These are phyloP conservation scores for Macrolepiota albuminosa DNA, from an alignment of 768 basidiomycete genomes.

Conservation along the genomic window DNA sequence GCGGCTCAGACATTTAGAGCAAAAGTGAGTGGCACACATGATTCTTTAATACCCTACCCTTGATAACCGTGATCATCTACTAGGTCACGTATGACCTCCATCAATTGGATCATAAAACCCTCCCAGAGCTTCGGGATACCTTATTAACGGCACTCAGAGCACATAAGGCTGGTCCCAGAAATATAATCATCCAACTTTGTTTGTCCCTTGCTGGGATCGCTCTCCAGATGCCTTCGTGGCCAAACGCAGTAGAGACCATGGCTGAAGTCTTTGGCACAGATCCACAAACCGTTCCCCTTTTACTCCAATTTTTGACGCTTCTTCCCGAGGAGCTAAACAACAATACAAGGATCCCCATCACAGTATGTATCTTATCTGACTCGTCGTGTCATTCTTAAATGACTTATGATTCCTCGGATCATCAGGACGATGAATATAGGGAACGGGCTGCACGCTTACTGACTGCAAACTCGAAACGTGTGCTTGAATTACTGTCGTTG, in stretches of 20 bases:
- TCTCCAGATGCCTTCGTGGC: constrained; percentile 85
- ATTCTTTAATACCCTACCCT: constrained; percentile 13
- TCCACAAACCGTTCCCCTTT: constrained; percentile 74
- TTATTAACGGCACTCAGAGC: constrained; percentile 70
- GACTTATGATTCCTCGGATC: constrained; percentile 1
- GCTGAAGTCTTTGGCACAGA: constrained; percentile 83
- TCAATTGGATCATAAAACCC: constrained; percentile 73
- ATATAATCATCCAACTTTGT: constrained; percentile 85
- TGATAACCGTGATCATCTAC: constrained; percentile 26
- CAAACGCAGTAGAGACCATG: constrained; percentile 72
- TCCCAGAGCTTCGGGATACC: constrained; percentile 82
- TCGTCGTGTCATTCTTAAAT: not conserved
- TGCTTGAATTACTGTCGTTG: constrained; percentile 77
- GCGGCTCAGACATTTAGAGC: constrained; percentile 95
- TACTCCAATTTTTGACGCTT: constrained; percentile 86
- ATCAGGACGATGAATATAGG: constrained; percentile 75
- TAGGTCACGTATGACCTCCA: constrained; percentile 95
- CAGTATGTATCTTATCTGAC: constrained; percentile 47
- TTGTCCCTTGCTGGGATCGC: constrained; percentile 88
- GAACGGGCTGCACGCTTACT: constrained; percentile 59
- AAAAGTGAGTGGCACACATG: constrained; percentile 56
- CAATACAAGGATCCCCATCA: constrained; percentile 84
- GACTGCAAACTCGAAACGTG: constrained; percentile 61
- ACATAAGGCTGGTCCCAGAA: constrained; percentile 73
- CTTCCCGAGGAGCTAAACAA: constrained; percentile 85